Evolutionary conservation across 2,329 filamentous ascomycete genomes (phyloP), one percentile per base, ranked within the genome.

Genomic region (Paraphaeosphaeria minitans): DNA sequence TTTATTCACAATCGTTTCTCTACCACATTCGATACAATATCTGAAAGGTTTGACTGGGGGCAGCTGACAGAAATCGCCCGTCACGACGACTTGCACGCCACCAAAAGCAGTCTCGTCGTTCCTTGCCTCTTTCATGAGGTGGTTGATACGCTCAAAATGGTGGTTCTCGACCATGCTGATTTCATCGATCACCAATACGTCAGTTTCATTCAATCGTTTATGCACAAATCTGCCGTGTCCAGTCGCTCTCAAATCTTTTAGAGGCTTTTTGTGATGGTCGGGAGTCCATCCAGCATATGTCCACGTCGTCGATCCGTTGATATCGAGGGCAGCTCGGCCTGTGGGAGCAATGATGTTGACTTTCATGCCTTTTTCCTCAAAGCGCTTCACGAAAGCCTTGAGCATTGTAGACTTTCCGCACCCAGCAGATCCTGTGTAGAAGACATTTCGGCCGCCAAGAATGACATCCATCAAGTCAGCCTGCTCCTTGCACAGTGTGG

Each of bases 171-270:
- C 79, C 87, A 89, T 89, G 61, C 83, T 86, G 57, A 90, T 84
- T 71, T 89, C 87, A 63, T 89, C 87, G 16, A 89, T 85, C 24
- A 89, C 80, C 1, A 89, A 77, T 0, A 87, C 82, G 51, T 88
- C 78, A 0, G 82, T 85, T 0, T 70, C 33, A 0, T 21, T 65
- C 1, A 86, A 70, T 0, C 81, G 76, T 1, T 75, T 67, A 22
- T 62, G 70, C 0, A 78, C 67, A 2, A 72, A 67, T 10, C 75
- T 75, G 9, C 71, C 75, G 24, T 74, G 69, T 0, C 78, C 77
- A 1, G 47, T 66, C 0, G 35, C 4, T 35, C 68, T 70, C 22
- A 84, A 58, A 0, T 73, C 59, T 0, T 76, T 52, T 0, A 85
- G 63, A 0, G 77, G 61, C 37, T 72, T 73, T 56, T 82, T 83